Evolutionary conservation across 257 asterid genomes (phyloP).

Genomic region (Gentiana straminea): DNA sequence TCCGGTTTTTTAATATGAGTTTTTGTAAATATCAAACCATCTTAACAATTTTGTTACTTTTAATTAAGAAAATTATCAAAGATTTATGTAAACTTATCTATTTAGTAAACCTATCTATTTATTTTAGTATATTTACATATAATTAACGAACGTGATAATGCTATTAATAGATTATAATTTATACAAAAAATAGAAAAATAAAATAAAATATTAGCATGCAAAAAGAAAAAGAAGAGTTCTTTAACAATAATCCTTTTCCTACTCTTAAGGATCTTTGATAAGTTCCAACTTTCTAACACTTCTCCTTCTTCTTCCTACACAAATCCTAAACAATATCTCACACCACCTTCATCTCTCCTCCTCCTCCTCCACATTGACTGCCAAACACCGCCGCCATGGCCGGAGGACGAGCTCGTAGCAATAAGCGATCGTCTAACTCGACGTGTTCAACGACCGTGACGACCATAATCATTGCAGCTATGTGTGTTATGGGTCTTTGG

Average conservation of each 20-base stretch:
- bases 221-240: background rate
- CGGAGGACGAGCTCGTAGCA: conserved; percentile 30
- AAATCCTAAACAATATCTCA: conserved; percentile 4
- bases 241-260: conserved; percentile 52
- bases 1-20: too few relatives aligned
- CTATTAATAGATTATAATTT: too few relatives aligned
- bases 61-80: too few relatives aligned
- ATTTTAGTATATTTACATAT: too few relatives aligned
- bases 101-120: too few relatives aligned
- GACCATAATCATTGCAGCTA: conserved; percentile 34
- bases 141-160: too few relatives aligned
- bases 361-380: background rate
- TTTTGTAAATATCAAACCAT: too few relatives aligned
- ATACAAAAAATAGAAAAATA: too few relatives aligned
- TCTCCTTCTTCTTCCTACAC: conserved; percentile 12
- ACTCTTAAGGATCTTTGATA: conserved; percentile 59
- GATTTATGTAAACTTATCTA: too few relatives aligned
- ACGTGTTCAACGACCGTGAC: conserved; percentile 45
- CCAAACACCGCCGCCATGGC: conserved; percentile 20
- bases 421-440: conserved; percentile 38
- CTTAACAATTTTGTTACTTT: too few relatives aligned
- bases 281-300: conserved; percentile 13
- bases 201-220: background rate
- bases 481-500: conserved; percentile 56
- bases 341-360: conserved; percentile 1